Evolutionary conservation across 352 stramenopile species (phyloP).

Genomic region (Plasmopara muralis): DNA sequence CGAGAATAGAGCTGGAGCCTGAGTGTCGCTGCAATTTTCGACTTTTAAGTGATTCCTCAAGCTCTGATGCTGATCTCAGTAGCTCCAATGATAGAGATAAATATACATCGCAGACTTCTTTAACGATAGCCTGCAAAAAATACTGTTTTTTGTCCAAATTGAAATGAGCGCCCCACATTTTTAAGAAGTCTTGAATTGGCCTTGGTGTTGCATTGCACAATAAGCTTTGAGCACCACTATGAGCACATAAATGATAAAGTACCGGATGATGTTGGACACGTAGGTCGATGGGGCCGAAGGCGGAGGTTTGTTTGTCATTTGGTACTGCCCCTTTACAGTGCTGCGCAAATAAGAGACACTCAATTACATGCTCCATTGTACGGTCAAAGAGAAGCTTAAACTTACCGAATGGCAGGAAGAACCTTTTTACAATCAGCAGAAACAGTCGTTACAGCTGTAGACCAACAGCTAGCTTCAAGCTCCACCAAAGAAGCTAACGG

Average conservation of each 20-base stretch:
- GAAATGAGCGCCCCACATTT: slow-evolving; percentile 64
- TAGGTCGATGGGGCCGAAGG: slow-evolving; percentile 68
- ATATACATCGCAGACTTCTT: slow-evolving; percentile 55
- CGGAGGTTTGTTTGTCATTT: slow-evolving; percentile 85
- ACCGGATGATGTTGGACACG: slow-evolving; percentile 70
- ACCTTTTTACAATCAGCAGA: slow-evolving; percentile 84
- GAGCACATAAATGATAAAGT: not conserved
- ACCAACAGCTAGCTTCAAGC: slow-evolving; percentile 63
- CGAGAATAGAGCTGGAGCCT: slow-evolving; percentile 14
- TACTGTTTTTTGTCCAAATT: slow-evolving; percentile 27
- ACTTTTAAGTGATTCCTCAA: slow-evolving; percentile 85
- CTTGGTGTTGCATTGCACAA: slow-evolving; percentile 15
- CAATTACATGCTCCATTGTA: not conserved
- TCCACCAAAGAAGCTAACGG: slow-evolving; percentile 29
- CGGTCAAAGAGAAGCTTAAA: not conserved
- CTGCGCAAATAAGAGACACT: slow-evolving; percentile 16
- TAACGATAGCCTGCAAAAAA: slow-evolving; percentile 49
- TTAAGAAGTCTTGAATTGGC: slow-evolving; percentile 64
- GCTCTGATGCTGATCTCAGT: slow-evolving; percentile 64
- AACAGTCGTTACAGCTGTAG: slow-evolving; percentile 45
- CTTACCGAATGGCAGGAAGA: slow-evolving; percentile 69
- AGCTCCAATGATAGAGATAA: slow-evolving; percentile 61
- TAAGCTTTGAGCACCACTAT: too few relatives aligned
- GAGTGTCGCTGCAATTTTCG: slow-evolving; percentile 70
- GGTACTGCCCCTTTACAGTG: slow-evolving; percentile 85